Evolutionary conservation across 2,329 filamentous ascomycete species (phyloP).

Genomic region (Trichophyton mentagrophytes): DNA sequence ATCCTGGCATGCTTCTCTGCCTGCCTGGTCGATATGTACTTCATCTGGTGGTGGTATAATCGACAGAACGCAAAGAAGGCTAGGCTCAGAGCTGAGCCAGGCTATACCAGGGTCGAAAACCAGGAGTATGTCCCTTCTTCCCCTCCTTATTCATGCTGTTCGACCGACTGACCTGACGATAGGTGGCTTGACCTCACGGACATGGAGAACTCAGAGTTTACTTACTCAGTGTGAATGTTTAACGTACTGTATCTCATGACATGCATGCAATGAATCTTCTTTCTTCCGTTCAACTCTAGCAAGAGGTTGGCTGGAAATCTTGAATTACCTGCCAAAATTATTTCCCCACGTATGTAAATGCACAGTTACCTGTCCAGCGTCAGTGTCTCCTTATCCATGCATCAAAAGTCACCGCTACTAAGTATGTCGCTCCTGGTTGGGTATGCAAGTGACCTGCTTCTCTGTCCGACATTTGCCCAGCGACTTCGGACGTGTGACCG

Average conservation of each 20-base stretch:
- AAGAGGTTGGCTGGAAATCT: no score
- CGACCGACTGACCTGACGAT: not conserved
- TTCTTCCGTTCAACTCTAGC: not conserved
- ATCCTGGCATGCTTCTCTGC: conserved; percentile 19
- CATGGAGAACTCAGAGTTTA: conserved; percentile 51
- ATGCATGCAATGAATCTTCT: not conserved
- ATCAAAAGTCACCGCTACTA: no score
- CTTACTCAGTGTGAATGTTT: conserved; percentile 42
- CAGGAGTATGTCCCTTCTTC: conserved; percentile 42
- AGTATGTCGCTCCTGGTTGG: no score
- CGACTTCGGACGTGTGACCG: no score
- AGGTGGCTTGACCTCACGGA: conserved; percentile 52
- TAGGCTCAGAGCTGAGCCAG: conserved; percentile 37
- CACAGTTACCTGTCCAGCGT: no score
- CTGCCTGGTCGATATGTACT: conserved; percentile 40
- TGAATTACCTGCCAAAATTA: no score
- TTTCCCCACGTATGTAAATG: no score
- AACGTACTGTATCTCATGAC: not conserved
- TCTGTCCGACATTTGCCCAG: no score
- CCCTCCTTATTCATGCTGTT: not conserved
- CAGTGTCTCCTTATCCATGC: no score
- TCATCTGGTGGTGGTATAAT: conserved; percentile 51
- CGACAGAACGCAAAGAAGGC: conserved; percentile 49
- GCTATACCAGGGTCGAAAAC: conserved; percentile 50
- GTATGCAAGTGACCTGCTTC: no score